Evolutionary conservation across 441 rosid genomes (phyloP).

Genomic region (Flueggea neowawraea): DNA sequence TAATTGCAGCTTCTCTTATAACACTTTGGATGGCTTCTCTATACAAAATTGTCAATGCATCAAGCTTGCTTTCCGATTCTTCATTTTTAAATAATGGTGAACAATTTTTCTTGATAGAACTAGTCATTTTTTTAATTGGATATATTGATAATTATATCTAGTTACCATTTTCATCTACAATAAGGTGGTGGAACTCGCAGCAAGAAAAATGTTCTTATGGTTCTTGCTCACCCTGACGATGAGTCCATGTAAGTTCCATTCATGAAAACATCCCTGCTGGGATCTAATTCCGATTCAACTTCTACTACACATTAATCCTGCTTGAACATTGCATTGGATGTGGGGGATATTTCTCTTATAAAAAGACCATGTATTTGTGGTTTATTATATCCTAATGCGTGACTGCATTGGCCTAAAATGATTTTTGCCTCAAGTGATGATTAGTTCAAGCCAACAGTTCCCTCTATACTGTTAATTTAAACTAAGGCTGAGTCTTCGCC

Average conservation of each 20-base stretch:
- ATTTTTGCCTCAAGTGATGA: too few relatives aligned
- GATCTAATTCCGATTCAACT: too few relatives aligned
- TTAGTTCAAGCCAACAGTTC: too few relatives aligned
- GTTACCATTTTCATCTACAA: conserved; percentile 4
- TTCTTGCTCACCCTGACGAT: conserved; percentile 92
- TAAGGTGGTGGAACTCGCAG: conserved; percentile 30
- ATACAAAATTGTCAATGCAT: conserved; percentile 40
- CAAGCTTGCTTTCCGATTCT: conserved; percentile 28
- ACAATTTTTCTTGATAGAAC: neutral
- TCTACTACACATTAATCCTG: too few relatives aligned
- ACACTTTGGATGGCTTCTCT: conserved; percentile 70
- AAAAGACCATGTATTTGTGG: too few relatives aligned
- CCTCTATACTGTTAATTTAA: too few relatives aligned
- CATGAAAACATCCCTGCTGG: too few relatives aligned
- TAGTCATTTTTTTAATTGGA: neutral
- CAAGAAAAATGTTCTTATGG: conserved; percentile 59
- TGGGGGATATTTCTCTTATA: too few relatives aligned
- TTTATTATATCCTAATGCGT: too few relatives aligned
- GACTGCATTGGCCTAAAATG: too few relatives aligned
- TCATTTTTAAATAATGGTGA: conserved; percentile 42
- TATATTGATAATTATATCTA: neutral
- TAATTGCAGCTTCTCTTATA: conserved; percentile 33
- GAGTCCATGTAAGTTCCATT: conserved; percentile 69
- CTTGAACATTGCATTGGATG: too few relatives aligned
- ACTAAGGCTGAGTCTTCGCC: neutral